Conservation (phyloP, 176 grass and related monocot genomes). For the Musa itinerans region DNA sequence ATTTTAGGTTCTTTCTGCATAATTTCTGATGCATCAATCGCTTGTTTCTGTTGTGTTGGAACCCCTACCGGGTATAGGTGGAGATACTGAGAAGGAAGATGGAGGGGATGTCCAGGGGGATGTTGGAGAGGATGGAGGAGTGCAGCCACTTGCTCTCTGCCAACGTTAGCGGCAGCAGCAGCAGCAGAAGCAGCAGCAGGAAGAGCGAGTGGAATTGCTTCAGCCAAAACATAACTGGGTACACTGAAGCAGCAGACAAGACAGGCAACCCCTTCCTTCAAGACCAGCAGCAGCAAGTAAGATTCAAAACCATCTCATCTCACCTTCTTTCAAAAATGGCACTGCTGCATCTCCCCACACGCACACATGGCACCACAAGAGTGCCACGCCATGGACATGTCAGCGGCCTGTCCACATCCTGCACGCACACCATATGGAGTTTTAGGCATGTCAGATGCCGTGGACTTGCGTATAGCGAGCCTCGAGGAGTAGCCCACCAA, state of each 20-base stretch:
- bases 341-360: neutral
- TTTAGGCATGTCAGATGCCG: too few relatives aligned
- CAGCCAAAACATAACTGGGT: conserved; percentile 3
- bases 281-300: neutral
- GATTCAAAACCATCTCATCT: neutral
- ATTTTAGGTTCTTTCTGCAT: neutral
- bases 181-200: neutral
- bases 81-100: conserved; percentile 76
- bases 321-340: too few relatives aligned
- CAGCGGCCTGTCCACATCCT: too few relatives aligned
- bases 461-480: too few relatives aligned
- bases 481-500: too few relatives aligned
- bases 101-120: conserved; percentile 86
- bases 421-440: too few relatives aligned
- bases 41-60: too few relatives aligned
- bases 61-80: conserved; percentile 29
- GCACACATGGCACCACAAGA: neutral
- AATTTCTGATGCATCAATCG: neutral
- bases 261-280: neutral
- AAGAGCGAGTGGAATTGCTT: conserved; percentile 13
- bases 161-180: neutral
- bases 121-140: conserved; percentile 75
- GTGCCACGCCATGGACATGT: neutral
- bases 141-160: conserved; percentile 27
- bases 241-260: neutral